Percentiles rank a stretch among this genome's conserved stretches.
Conservation (phyloP, 2,329 filamentous ascomycete species). For the Hypoxylon sp. region DNA sequence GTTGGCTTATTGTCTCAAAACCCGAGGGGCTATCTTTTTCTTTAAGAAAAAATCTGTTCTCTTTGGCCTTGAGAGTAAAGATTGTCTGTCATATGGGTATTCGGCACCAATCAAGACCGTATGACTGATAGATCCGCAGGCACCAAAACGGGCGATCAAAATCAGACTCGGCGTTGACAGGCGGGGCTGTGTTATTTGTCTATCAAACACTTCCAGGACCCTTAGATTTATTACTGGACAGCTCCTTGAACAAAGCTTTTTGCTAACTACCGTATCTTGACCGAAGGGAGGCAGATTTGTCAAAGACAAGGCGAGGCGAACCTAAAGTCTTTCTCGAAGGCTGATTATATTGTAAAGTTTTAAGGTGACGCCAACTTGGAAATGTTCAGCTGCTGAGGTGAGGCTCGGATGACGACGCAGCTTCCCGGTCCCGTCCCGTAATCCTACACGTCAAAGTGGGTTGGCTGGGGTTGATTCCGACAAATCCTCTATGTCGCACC, state of each 20-base stretch:
- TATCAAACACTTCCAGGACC: conserved; percentile 33
- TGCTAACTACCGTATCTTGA: conserved; percentile 19
- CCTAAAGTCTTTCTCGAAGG: conserved; percentile 36
- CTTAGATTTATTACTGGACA: conserved; percentile 14
- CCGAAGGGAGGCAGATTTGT: conserved; percentile 40
- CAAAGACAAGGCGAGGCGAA: conserved; percentile 31
- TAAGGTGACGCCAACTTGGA: conserved; percentile 2
- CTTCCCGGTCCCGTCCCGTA: conserved; percentile 30
- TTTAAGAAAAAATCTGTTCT: conserved; percentile 21
- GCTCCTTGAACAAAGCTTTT: conserved; percentile 17
- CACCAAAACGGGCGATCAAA: conserved; percentile 39
- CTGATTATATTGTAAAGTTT: conserved; percentile 29
- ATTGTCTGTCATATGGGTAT: conserved; percentile 28
- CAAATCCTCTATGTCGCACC: conserved; percentile 13
- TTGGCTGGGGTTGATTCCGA: conserved; percentile 9
- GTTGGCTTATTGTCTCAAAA: conserved; percentile 24
- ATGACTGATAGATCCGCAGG: conserved; percentile 43
- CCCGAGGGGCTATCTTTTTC: conserved; percentile 4
- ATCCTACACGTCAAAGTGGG: conserved; percentile 4
- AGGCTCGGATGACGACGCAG: conserved; percentile 39
- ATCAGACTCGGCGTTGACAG: conserved; percentile 25
- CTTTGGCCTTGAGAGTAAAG: conserved; percentile 15
- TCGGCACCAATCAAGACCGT: conserved; percentile 37
- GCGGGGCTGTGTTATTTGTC: conserved; percentile 38
- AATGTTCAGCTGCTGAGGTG: conserved; percentile 33